These are phyloP conservation scores for Alternaria panax DNA, from an alignment of 2,329 filamentous ascomycete genomes.

Conservation along the genomic window DNA sequence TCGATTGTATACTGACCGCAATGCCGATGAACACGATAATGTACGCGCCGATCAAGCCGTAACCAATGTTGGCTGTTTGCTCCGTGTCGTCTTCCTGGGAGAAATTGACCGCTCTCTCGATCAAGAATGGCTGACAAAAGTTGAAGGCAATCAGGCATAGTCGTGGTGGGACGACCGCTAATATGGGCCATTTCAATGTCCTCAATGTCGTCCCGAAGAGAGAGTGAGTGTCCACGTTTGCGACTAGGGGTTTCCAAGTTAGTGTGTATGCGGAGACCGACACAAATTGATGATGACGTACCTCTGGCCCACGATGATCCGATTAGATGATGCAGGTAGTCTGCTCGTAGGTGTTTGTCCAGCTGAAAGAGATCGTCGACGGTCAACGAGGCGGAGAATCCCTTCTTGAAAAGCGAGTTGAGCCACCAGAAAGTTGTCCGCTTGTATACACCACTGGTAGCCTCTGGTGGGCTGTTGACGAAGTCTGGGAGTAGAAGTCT, in stretches of 20 bases:
- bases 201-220: conserved; percentile 37
- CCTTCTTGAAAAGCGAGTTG: conserved; percentile 59
- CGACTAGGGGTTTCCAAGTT: conserved; percentile 18
- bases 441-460: conserved; percentile 60
- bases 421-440: conserved; percentile 62
- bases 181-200: conserved; percentile 39
- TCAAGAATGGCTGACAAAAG: conserved; percentile 48
- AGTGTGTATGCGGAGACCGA: not conserved
- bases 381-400: conserved; percentile 55
- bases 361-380: conserved; percentile 56
- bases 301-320: conserved; percentile 52
- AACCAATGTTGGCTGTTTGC: conserved; percentile 40
- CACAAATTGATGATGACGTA: conserved; percentile 26
- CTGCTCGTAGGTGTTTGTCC: conserved; percentile 56
- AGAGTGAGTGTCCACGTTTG: conserved; percentile 26
- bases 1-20: conserved; percentile 34
- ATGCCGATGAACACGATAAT: conserved; percentile 46
- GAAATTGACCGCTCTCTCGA: conserved; percentile 41
- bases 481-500: conserved; percentile 51
- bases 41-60: conserved; percentile 46
- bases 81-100: conserved; percentile 25
- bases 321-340: conserved; percentile 50
- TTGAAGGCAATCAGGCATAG: conserved; percentile 46
- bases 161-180: conserved; percentile 41
- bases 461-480: conserved; percentile 57